These are phyloP conservation scores for Avena atlantica DNA, from an alignment of 176 grass and related monocot genomes.

Conservation along the genomic window DNA sequence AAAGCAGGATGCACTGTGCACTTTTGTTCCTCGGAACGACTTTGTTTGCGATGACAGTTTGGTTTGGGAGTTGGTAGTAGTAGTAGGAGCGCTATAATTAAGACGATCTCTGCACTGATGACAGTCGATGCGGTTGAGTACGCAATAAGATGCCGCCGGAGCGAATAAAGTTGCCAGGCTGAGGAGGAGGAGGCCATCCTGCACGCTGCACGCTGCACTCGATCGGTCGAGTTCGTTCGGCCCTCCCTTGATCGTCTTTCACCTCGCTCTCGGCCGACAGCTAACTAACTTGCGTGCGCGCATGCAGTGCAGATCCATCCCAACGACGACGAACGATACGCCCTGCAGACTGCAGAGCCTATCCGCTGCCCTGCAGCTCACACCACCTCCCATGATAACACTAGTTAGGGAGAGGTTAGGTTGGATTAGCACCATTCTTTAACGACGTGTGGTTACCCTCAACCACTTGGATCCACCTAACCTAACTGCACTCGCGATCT, in stretches of 20 bases:
- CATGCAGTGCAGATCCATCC: background rate
- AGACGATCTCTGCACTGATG: background rate
- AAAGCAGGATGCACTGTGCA: background rate
- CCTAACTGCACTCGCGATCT: background rate
- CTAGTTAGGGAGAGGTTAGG: background rate
- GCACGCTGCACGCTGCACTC: constrained; percentile 22
- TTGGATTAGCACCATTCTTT: background rate
- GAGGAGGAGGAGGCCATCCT: background rate
- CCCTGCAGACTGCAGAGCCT: background rate
- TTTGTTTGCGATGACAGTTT: background rate
- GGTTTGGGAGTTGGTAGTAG: background rate
- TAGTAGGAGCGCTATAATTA: background rate
- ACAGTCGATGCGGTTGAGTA: background rate
- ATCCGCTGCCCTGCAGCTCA: background rate
- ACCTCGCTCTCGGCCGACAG: constrained; percentile 16
- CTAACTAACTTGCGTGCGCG: constrained; percentile 16
- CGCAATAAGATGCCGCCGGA: background rate
- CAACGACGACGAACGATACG: background rate
- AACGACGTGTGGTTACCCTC: constrained; percentile 28
- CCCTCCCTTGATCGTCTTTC: background rate
- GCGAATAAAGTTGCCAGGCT: background rate
- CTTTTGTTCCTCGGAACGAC: background rate
- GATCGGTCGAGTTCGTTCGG: background rate
- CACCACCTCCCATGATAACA: background rate
- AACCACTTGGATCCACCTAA: background rate